Evolutionary conservation across 2,329 filamentous ascomycete genomes (phyloP).

Genomic region (Hypomyces rosellus): DNA sequence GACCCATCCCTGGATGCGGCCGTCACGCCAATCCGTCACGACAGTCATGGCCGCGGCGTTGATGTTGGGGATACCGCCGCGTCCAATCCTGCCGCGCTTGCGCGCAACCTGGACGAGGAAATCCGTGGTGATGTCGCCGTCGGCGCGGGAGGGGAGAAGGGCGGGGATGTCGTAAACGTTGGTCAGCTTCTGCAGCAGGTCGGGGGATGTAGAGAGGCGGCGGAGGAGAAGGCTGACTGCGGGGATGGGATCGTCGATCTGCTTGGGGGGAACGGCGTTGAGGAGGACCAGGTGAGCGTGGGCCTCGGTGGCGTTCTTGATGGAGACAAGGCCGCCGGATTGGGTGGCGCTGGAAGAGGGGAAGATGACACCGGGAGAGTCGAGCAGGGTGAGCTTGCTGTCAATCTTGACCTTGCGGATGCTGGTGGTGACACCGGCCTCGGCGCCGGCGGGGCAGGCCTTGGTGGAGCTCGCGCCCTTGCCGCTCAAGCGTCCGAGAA

Average conservation of each 20-base stretch:
- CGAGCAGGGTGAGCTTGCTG: slow-evolving; percentile 86
- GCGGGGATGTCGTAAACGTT: slow-evolving; percentile 79
- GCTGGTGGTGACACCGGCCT: slow-evolving; percentile 86
- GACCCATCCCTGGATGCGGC: slow-evolving; percentile 87
- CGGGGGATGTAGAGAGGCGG: slow-evolving; percentile 65
- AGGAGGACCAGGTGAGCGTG: slow-evolving; percentile 82
- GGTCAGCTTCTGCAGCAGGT: slow-evolving; percentile 72
- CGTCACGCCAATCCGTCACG: slow-evolving; percentile 94
- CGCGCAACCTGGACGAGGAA: slow-evolving; percentile 93
- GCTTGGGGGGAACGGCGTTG: slow-evolving; percentile 87
- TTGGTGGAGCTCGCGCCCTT: slow-evolving; percentile 49
- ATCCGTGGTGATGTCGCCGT: slow-evolving; percentile 76
- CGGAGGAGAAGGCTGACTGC: slow-evolving; percentile 80
- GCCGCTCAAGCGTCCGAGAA: slow-evolving; percentile 69
- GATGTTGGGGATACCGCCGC: slow-evolving; percentile 85
- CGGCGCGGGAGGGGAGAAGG: slow-evolving; percentile 57
- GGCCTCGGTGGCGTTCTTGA: slow-evolving; percentile 61
- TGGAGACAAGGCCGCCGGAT: slow-evolving; percentile 37
- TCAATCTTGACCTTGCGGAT: slow-evolving; percentile 89
- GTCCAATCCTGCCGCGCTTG: slow-evolving; percentile 82
- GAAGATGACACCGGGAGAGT: slow-evolving; percentile 93
- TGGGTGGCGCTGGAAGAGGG: slow-evolving; percentile 51
- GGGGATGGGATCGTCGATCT: slow-evolving; percentile 87
- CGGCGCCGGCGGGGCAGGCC: slow-evolving; percentile 81
- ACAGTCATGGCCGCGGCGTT: slow-evolving; percentile 84